Base-by-base conservation (phyloP, 495 filamentous ascomycete genomes). In the Xylaria bambusicola region DNA sequence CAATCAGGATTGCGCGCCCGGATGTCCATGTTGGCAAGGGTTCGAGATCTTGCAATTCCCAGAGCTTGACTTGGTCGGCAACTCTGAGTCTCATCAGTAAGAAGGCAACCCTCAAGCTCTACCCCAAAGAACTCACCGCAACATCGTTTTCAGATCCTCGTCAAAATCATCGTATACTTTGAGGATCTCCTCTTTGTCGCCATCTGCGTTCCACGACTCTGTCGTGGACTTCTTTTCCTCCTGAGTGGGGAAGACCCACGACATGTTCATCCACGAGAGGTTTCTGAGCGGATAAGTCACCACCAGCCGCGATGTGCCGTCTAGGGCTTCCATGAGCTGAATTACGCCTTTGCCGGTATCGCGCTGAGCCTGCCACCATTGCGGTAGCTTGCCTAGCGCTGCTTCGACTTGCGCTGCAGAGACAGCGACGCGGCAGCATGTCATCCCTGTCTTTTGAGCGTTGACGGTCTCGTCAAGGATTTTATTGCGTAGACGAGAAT, bases 341-440 rank as follows among this genome's bases (percentile, higher is more conserved):
- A 80, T 17, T 52, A 66, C 29, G 65, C 71, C n/a, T 9, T 41
- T 66, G 52, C 26, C 56, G 50, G 21, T 62, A 62, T 38, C 71
- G 33, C 45, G 58, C 51, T 45, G 71, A 50, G 48, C 74, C 58
- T 52, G 64, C 63, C 44, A 62, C 62, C 17, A 82, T 58, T 24
- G 70, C 58, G 13, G 73, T 60, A 62, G 31, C 27, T 45, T 21
- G 7, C 64, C 61, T 15, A 67, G 62, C 2, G 63, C 61, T 36
- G 81, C 69, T n/a, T 68, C 73, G 40, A 72, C 64, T 41, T 80
- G 63, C 27, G 74, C 65, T 1, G 72, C 70, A 13, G 73, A 74
- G 17, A 84, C 71, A 10, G 81, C 63, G 47, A 81, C 75, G 15
- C 82, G 80, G 61, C 81, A 84, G 6, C 80, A 81, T 18, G 78